A percentile compares a stretch with the other conserved stretches of the same genome.
Evolutionary conservation across 2,329 filamentous ascomycete genomes (phyloP).

Genomic region (Colletotrichum echinochloae): DNA sequence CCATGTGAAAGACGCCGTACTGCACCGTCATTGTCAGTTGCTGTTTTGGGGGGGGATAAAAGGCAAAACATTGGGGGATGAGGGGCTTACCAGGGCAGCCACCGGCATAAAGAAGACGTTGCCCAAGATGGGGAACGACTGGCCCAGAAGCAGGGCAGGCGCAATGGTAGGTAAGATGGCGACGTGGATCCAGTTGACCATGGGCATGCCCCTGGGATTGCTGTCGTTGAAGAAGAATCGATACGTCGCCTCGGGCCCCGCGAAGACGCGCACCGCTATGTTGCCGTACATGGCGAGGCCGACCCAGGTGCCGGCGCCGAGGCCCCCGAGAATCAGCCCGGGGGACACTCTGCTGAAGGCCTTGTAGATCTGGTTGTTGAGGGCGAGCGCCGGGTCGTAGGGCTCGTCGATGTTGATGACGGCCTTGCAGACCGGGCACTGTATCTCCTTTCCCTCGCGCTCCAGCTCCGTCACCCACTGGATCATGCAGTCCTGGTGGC

Average conservation of each 20-base stretch:
- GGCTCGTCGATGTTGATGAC: constrained; percentile 82
- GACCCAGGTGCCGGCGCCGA: constrained; percentile 63
- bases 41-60: neutral
- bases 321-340: constrained; percentile 73
- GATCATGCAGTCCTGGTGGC: constrained; percentile 89
- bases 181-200: constrained; percentile 37
- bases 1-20: constrained; percentile 61
- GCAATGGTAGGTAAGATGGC: constrained; percentile 57
- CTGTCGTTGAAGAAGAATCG: constrained; percentile 39
- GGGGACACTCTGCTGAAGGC: constrained; percentile 67
- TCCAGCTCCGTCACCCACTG: constrained; percentile 96
- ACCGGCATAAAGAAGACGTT: constrained; percentile 57
- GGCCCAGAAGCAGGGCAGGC: constrained; percentile 58
- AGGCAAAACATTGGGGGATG: neutral
- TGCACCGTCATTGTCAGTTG: constrained; percentile 44
- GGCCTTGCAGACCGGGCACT: constrained; percentile 91
- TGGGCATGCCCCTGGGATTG: constrained; percentile 29
- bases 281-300: constrained; percentile 67
- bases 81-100: constrained; percentile 57
- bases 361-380: constrained; percentile 70
- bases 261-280: constrained; percentile 63
- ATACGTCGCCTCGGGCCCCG: constrained; percentile 56
- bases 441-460: constrained; percentile 72
- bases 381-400: constrained; percentile 76
- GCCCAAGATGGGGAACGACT: constrained; percentile 57